Percentiles rank a stretch among this genome's conserved stretches.
Evolutionary conservation across 768 basidiomycete genomes (phyloP).

Genomic region (Lactarius sanguifluus): DNA sequence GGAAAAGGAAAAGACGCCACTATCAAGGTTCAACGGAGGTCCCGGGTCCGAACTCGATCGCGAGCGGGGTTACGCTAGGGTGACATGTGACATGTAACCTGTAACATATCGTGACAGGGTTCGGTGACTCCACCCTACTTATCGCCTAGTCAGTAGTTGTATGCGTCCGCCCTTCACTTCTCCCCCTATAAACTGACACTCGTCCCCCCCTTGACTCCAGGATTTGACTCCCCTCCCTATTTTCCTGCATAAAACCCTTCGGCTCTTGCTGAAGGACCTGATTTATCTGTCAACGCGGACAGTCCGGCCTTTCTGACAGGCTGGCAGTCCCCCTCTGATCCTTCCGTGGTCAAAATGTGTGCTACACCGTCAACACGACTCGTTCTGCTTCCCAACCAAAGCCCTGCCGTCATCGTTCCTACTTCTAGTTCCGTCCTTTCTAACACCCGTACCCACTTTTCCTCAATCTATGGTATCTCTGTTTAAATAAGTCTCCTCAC

Average conservation of each 20-base stretch:
- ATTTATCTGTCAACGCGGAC: conserved; percentile 38
- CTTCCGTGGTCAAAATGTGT: conserved; percentile 44
- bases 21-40: conserved; percentile 19
- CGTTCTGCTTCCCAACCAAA: conserved; percentile 33
- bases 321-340: conserved; percentile 36
- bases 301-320: conserved; percentile 45
- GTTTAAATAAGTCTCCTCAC: conserved; percentile 24
- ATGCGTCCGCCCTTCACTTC: not conserved
- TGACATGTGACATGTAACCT: conserved; percentile 32
- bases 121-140: conserved; percentile 34
- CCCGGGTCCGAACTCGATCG: conserved; percentile 27
- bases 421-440: conserved; percentile 27
- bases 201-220: conserved; percentile 3
- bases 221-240: conserved; percentile 11
- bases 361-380: conserved; percentile 29
- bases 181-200: conserved; percentile 27
- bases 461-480: conserved; percentile 19
- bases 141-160: conserved; percentile 25
- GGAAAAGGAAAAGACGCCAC: conserved; percentile 19
- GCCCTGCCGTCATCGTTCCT: conserved; percentile 26
- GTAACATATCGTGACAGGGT: conserved; percentile 32
- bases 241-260: conserved; percentile 25
- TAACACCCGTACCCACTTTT: conserved; percentile 14
- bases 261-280: conserved; percentile 31
- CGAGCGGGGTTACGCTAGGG: conserved; percentile 8